A percentile compares a stretch with the other conserved stretches of the same genome.
phyloP scores from a whole-genome alignment of 2,329 filamentous ascomycete species.

The Leptographium lundbergii region DNA sequence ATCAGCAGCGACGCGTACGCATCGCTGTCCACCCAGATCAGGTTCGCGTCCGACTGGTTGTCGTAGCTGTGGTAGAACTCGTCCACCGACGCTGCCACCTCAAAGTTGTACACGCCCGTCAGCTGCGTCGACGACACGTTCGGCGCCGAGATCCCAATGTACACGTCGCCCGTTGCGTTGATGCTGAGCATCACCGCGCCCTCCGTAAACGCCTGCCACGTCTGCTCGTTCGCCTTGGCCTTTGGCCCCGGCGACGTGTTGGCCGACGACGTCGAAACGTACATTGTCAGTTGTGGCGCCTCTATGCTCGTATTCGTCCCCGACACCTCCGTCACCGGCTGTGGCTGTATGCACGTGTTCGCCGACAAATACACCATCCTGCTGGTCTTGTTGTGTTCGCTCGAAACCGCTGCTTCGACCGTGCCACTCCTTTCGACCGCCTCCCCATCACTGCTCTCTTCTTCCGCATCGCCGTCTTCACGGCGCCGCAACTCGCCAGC shows the following conservation, averaged over 20 bases:
- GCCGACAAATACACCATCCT: slow-evolving; percentile 63
- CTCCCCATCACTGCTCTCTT: slow-evolving; percentile 3
- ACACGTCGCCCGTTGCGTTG: slow-evolving; percentile 54
- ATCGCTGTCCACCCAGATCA: slow-evolving; percentile 80
- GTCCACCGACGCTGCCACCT: slow-evolving; percentile 74
- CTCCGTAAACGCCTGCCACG: slow-evolving; percentile 40
- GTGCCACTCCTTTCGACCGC: background rate
- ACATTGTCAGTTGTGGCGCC: slow-evolving; percentile 66
- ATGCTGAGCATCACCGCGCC: slow-evolving; percentile 58
- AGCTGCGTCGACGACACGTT: slow-evolving; percentile 45
- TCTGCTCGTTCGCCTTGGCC: slow-evolving; percentile 30
- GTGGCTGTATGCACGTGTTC: slow-evolving; percentile 74
- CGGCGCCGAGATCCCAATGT: slow-evolving; percentile 63
- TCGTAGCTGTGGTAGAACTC: slow-evolving; percentile 59
- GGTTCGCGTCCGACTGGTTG: slow-evolving; percentile 35
- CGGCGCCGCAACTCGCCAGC: slow-evolving; percentile 14
- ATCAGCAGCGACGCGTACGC: slow-evolving; percentile 64
- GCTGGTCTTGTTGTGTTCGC: slow-evolving; percentile 5
- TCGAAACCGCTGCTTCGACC: background rate
- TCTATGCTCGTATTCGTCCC: slow-evolving; percentile 22
- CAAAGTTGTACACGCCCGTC: slow-evolving; percentile 60
- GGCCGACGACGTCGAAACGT: slow-evolving; percentile 52
- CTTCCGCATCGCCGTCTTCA: background rate
- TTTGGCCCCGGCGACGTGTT: slow-evolving; percentile 56
- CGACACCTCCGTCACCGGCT: slow-evolving; percentile 3